Evolutionary conservation across 2,329 filamentous ascomycete genomes (phyloP), one percentile per base, ranked within the genome.

Genomic region (Fusarium sambucinum): DNA sequence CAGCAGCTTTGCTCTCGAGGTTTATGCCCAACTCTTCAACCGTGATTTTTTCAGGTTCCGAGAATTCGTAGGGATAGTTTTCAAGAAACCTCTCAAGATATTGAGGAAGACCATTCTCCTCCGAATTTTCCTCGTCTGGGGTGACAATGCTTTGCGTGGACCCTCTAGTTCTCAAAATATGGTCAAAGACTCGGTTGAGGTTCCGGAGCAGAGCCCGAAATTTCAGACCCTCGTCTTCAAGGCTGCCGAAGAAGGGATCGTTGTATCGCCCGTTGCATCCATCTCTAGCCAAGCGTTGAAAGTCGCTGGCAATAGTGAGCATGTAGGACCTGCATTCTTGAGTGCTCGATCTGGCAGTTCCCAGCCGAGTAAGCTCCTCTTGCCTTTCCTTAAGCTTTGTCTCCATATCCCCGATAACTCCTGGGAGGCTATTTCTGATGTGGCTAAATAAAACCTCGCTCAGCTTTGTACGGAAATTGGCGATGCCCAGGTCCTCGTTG

Each of bases 221-320:
- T 21, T 78, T 77, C 0, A 68, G 63, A 1, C 60, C 40, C 3
- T 69, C 63, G 0, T 53, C 55, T 0, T 70, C 53, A 1, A 71
- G 14, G 0, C 46, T 67, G 3, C 76, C 75, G 33, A 84, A 84
- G 54, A 84, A 84, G 0, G 63, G 74, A 55, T 79, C 76, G 8
- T 59, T 71, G 45, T 80, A 80, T 4, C 66, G 67, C 0, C 78
- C 78, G 1, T 73, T 27, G 3, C 76, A 66, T 0, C 73, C 77
- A 33, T 78, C 74, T 4, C 71, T 59, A 1, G 75, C 73, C 5
- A 80, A 60, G 1, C 64, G 63, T 29, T 78, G 78, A 41, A 82
- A 83, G 0, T 71, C 63, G 27, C 72, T 73, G 11, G 81, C 78
- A 14, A 82, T 77, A 0, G 66, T 52, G 2, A 83, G 63, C 5